These are phyloP conservation scores for Diutina pseudorugosa DNA, from an alignment of 1,139 yeast species.

Conservation along the genomic window DNA sequence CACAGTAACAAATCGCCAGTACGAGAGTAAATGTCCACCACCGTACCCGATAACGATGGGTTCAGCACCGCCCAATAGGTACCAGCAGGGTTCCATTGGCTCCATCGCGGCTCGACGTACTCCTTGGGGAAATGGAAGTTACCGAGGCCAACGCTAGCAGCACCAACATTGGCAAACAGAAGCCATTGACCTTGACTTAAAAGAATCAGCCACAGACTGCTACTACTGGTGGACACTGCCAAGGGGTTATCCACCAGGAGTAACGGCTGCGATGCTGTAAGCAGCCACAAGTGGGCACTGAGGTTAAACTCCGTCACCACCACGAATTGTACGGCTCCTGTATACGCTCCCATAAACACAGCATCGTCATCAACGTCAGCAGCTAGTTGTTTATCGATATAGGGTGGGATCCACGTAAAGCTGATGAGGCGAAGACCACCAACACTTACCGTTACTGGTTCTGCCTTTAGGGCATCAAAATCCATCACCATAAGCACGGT, in stretches of 20 bases:
- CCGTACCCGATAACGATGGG: not conserved
- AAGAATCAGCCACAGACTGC: not conserved
- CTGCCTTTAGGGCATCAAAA: not conserved
- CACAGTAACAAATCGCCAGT: not conserved
- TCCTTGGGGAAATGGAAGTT: not conserved
- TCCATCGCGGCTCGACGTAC: not conserved
- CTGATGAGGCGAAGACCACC: not conserved
- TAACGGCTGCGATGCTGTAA: not conserved
- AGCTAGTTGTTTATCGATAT: not conserved
- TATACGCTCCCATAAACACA: not conserved
- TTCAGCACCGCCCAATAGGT: not conserved
- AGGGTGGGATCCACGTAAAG: not conserved
- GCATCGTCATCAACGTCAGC: not conserved
- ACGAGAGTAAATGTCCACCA: not conserved
- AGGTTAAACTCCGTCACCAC: not conserved
- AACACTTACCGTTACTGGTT: not conserved
- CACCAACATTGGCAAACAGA: not conserved
- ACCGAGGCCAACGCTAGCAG: not conserved
- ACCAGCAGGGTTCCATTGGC: not conserved
- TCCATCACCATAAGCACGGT: not conserved
- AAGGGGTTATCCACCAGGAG: not conserved
- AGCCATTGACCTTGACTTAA: not conserved
- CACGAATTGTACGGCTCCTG: not conserved
- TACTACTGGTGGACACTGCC: not conserved
- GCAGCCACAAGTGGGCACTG: not conserved